Conservation (phyloP, 2,329 filamentous ascomycete genomes). For the Pseudopyricularia javanii region DNA sequence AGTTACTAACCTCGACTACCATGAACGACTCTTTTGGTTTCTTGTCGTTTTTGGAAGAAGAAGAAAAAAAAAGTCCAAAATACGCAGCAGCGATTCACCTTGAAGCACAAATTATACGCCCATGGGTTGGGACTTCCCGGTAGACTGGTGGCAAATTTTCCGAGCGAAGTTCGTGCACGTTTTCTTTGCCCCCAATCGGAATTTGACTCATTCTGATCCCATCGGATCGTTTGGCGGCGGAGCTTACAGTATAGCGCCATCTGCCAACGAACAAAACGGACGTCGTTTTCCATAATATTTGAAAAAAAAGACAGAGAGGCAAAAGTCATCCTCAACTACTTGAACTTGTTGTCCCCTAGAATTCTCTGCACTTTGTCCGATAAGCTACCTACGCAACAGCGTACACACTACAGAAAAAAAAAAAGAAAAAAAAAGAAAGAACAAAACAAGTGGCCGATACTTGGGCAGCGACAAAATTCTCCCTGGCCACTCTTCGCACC, state of each 20-base stretch:
- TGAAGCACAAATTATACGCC: too few species aligned
- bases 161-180: neutral
- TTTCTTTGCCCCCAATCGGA: neutral
- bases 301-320: neutral
- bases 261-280: neutral
- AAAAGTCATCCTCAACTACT: neutral
- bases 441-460: neutral
- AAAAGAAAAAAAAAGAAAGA: neutral
- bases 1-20: too few species aligned
- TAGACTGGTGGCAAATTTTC: neutral
- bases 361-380: neutral
- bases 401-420: neutral
- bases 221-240: neutral
- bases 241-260: neutral
- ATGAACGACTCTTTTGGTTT: too few species aligned
- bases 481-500: too few species aligned
- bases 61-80: neutral
- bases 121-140: too few species aligned
- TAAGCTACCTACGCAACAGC: neutral
- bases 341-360: neutral
- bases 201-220: slow-evolving; percentile 3
- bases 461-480: too few species aligned
- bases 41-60: neutral
- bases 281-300: neutral
- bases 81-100: too few species aligned